These are phyloP conservation scores for Chrysoporthe austroafricana DNA, from an alignment of 2,329 filamentous ascomycete species.

Conservation along the genomic window DNA sequence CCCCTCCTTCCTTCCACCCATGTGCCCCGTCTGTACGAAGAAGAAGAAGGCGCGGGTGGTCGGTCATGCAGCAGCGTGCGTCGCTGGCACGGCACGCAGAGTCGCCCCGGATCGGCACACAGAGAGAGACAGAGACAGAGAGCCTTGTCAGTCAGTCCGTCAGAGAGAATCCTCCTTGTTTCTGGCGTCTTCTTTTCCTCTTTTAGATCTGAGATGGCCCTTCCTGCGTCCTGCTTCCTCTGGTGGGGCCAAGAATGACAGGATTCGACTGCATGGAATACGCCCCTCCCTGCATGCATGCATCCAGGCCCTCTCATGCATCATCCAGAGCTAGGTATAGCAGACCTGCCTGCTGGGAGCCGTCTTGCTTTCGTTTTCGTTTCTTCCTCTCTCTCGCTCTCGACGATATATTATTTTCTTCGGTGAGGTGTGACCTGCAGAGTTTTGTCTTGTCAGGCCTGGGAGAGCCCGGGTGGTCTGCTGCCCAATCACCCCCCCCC, in stretches of 20 bases:
- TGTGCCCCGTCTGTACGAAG: not conserved
- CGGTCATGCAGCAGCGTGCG: slow-evolving; percentile 4
- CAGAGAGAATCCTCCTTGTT: not conserved
- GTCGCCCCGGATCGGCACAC: not conserved
- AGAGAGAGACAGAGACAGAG: too few species aligned
- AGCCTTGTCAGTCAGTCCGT: too few species aligned
- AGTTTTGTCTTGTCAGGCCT: too few species aligned
- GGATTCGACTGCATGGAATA: not conserved
- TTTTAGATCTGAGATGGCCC: not conserved
- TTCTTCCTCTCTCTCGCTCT: too few species aligned
- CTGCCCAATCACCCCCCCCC: not conserved
- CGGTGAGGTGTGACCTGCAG: too few species aligned
- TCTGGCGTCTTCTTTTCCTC: too few species aligned
- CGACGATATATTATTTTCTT: too few species aligned
- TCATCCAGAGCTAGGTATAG: not conserved
- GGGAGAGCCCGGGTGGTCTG: too few species aligned
- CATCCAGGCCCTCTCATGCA: not conserved
- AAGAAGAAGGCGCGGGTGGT: not conserved
- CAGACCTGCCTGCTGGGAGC: not conserved
- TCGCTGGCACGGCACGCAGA: not conserved
- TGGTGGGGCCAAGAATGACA: not conserved
- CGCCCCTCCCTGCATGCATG: not conserved
- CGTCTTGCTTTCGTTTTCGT: too few species aligned
- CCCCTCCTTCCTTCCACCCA: not conserved
- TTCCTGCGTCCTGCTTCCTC: not conserved